These are phyloP conservation scores for Nephelium lappaceum DNA, from an alignment of 345 rosid species.

Conservation along the genomic window DNA sequence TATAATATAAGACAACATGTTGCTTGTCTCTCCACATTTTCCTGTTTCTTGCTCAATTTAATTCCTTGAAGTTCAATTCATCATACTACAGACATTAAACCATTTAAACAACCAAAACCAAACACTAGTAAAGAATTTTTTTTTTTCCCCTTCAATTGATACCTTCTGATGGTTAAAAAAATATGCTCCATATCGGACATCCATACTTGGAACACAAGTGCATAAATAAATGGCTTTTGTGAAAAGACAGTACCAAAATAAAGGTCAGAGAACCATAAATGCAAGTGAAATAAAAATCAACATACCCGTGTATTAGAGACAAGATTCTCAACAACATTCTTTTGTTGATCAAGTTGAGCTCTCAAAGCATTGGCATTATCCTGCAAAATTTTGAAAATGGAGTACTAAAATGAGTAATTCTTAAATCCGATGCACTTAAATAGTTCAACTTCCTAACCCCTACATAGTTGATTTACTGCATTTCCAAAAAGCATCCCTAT, in stretches of 20 bases:
- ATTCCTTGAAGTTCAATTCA: neutral
- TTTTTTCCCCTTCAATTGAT: neutral
- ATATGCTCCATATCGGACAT: neutral
- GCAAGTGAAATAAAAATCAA: slow-evolving; percentile 4
- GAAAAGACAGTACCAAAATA: neutral
- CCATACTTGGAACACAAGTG: neutral
- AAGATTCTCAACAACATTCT: slow-evolving; percentile 63
- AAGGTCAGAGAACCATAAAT: neutral
- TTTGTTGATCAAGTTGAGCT: slow-evolving; percentile 76
- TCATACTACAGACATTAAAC: neutral
- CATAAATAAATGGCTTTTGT: neutral
- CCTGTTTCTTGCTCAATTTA: neutral
- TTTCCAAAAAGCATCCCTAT: neutral
- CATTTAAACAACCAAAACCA: slow-evolving; percentile 6
- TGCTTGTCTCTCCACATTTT: slow-evolving; percentile 12
- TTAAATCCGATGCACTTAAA: neutral
- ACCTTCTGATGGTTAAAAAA: neutral
- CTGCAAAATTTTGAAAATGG: slow-evolving; percentile 35
- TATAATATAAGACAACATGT: neutral
- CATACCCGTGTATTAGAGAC: slow-evolving; percentile 78
- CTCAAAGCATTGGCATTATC: slow-evolving; percentile 62
- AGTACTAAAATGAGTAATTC: neutral
- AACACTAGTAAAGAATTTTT: neutral
- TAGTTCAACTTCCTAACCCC: neutral
- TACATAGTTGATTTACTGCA: neutral